Base-by-base conservation (phyloP, 2,329 filamentous ascomycete genomes). In the Simplicillium aogashimaense region DNA sequence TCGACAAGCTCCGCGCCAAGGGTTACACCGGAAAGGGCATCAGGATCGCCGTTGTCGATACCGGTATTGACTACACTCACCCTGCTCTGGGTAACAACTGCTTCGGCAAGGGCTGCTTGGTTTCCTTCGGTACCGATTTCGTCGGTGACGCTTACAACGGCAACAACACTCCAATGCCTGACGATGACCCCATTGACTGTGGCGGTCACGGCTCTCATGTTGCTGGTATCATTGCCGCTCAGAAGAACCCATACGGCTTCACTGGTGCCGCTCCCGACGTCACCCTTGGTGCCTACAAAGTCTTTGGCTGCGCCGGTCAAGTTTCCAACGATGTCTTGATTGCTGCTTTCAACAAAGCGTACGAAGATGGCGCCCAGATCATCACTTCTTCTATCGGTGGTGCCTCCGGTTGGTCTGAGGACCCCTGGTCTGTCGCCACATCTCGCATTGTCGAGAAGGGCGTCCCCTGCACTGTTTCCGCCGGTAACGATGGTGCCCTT, bases 191-290 rank as follows among this genome's bases (percentile, higher is more conserved):
- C 3, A 70, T 72, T 50, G 72, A 72, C 46, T 76, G 74, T 49
- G 57, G 53, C 2, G 76, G 76, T 3, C 77, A 82, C 54, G 77
- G 78, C 25, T 77, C 72, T 1, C 76, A 78, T 53, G 73, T 78
- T 17, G 67, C 76, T 2, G 78, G 79, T 28, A 80, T 76, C 44
- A 69, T 83, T 35, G 78, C 74, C 2, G 77, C 76, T 2, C 71
- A 78, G 52, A 53, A 57, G 35, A 65, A 77, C 50, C 54, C 61
- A 0, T 67, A 67, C 30, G 69, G 69, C n/a, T 73, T 78, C 49
- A 71, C 69, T 13, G 77, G 77, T 13, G 73, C 68, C 9, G 76
- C 74, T 0, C 69, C 72, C 1, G 72, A 66, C 32, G 76, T 74
- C 1, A 72, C 60, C 1, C 60, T 81, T 2, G 73, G 73, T 35